These are phyloP conservation scores for Protomyces inouyei DNA, from an alignment of 1,139 yeast species.

Conservation along the genomic window DNA sequence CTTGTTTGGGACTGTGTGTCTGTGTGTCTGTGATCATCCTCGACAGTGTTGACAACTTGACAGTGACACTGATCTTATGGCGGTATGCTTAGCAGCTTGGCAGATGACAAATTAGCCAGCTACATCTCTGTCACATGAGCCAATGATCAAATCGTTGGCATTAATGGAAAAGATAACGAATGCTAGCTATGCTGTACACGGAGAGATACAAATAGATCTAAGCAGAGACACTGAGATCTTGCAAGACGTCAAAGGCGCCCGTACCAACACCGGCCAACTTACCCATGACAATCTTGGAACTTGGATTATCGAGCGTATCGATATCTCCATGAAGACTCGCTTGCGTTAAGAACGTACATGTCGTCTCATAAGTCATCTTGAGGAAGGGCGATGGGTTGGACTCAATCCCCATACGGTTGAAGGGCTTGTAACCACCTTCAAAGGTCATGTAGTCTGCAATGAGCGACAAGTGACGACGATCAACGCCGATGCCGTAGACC, in stretches of 20 bases:
- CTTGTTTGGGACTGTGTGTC: no score
- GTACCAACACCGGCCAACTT: slow-evolving; percentile 90
- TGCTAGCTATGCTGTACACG: no score
- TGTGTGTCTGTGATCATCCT: no score
- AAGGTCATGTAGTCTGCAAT: slow-evolving; percentile 99
- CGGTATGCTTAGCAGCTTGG: no score
- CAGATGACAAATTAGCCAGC: no score
- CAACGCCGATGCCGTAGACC: slow-evolving; percentile 83
- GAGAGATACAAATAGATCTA: not conserved
- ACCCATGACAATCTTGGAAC: slow-evolving; percentile 93
- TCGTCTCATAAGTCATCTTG: slow-evolving; percentile 99
- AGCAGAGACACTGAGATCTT: not conserved
- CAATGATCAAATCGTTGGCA: no score
- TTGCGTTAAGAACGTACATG: slow-evolving; percentile 93
- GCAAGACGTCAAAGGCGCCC: slow-evolving; percentile 76
- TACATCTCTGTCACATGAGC: no score
- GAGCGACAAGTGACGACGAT: slow-evolving; percentile 88
- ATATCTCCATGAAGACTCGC: slow-evolving; percentile 90
- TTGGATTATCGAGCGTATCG: slow-evolving; percentile 85
- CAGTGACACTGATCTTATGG: no score
- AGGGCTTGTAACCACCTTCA: slow-evolving; percentile 94
- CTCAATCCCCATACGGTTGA: slow-evolving; percentile 97
- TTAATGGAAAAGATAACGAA: no score
- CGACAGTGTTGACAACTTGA: no score
- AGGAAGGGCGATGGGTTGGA: slow-evolving; percentile 90